Base-by-base conservation (phyloP, 1,284 basidiomycete species). In the Sphaerobolus stellatus region DNA sequence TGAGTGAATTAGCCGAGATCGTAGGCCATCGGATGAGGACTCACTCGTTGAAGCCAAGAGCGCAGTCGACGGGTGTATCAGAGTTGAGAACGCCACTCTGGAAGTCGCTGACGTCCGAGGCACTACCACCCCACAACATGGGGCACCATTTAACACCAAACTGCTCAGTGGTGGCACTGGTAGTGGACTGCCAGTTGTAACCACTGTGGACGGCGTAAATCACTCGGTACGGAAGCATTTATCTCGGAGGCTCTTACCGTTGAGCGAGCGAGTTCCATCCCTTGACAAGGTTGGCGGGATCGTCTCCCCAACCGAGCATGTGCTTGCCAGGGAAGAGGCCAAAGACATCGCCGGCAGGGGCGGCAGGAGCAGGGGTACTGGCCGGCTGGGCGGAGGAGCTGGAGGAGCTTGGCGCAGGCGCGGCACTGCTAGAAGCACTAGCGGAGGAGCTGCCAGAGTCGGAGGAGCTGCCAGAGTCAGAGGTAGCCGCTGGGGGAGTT, bases 311-410 rank as follows among this genome's bases (percentile, higher is more conserved):
- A 18, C 33, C 33, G 11, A 36, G 18, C 11, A 36, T 11, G 18
- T 11, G 13, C 18, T 36, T 36, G 18, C 18, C 18, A 18, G 33
- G 33, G 13, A 36, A 11, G 33, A 36, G 18, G 18, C 33, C 18
- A 18, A 18, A 11, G 33, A 36, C 11, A 36, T n/a, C 33, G 11
- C 33, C 18, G 33, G 18, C 13, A 5, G 41, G 41, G 28, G 41
- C 33, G n/a, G n/a, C n/a, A n/a, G n/a, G n/a, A n/a, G n/a, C n/a
- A n/a, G n/a, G n/a, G n/a, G n/a, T n/a, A 78, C 69, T 92, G 85
- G 16, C 76, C 71, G 27, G 33, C 33, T 34, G 11, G 11, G 11
- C 11, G 33, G 33, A 18, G 33, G 33, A 34, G 33, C n/a, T n/a
- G n/a, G n/a, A n/a, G n/a, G n/a, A n/a, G n/a, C n/a, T n/a, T n/a